Evolutionary conservation across 176 grass and related monocot species (phyloP).

Genomic region (Aegilops speltoides): DNA sequence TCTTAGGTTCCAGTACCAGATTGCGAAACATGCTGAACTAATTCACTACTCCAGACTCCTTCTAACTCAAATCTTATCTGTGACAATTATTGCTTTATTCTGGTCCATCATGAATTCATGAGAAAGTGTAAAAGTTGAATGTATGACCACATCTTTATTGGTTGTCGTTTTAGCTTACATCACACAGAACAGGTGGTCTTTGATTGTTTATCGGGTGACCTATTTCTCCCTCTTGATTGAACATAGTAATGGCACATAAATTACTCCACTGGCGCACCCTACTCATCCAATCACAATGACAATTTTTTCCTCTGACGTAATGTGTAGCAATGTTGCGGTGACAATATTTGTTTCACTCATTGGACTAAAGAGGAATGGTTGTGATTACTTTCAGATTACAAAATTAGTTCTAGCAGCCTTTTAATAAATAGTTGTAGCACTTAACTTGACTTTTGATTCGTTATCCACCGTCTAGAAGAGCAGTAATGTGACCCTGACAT

Average conservation of each 20-base stretch:
- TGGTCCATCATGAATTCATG: neutral
- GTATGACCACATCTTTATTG: neutral
- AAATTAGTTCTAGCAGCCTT: neutral
- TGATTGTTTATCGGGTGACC: neutral
- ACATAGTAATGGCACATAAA: neutral
- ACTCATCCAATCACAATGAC: neutral
- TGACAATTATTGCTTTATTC: slow-evolving; percentile 9
- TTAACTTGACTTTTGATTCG: slow-evolving; percentile 9
- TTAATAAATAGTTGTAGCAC: neutral
- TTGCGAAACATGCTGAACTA: neutral
- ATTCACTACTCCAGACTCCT: neutral
- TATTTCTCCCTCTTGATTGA: neutral
- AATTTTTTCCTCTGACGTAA: neutral
- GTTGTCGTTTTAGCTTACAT: neutral
- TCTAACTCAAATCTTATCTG: neutral
- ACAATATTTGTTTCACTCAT: neutral
- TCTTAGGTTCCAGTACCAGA: slow-evolving; percentile 4
- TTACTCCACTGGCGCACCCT: neutral
- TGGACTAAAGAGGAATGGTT: slow-evolving; percentile 2
- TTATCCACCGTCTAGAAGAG: neutral
- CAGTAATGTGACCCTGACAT: neutral
- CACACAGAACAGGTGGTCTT: neutral
- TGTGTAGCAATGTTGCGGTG: neutral
- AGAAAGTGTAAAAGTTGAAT: slow-evolving; percentile 17
- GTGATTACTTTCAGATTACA: neutral